Percentiles rank a stretch among this genome's conserved stretches.
These are phyloP conservation scores for Neolentinus lepideus DNA, from an alignment of 1,284 basidiomycete genomes.

Conservation along the genomic window DNA sequence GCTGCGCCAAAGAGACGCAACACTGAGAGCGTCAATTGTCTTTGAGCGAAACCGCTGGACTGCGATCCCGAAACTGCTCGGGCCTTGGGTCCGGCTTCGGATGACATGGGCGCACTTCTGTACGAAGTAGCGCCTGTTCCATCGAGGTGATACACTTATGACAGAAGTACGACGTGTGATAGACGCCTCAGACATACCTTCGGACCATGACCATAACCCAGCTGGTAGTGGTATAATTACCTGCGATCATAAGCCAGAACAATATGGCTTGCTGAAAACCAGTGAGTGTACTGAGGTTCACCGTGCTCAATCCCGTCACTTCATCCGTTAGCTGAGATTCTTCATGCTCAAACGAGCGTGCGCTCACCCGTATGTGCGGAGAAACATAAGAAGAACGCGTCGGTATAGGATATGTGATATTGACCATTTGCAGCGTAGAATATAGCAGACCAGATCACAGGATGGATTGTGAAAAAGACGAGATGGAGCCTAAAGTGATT, in stretches of 20 bases:
- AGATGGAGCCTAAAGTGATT: conserved; percentile 53
- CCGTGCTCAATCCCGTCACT: conserved; percentile 45
- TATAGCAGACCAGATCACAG: conserved; percentile 47
- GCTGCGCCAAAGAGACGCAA: background rate
- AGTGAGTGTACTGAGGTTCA: conserved; percentile 45
- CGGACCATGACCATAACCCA: conserved; percentile 52
- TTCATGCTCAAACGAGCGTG: background rate
- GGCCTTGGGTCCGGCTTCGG: conserved; percentile 4
- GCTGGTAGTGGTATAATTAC: conserved; percentile 33
- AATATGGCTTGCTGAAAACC: conserved; percentile 53
- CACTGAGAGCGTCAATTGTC: background rate
- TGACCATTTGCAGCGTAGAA: conserved; percentile 49
- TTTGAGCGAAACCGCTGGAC: background rate
- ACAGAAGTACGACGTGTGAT: background rate
- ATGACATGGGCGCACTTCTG: conserved; percentile 35
- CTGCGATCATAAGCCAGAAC: conserved; percentile 29
- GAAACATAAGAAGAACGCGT: conserved; percentile 57
- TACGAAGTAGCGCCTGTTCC: conserved; percentile 42
- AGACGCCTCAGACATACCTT: conserved; percentile 25
- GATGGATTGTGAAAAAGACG: conserved; percentile 47
- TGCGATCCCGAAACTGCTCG: background rate
- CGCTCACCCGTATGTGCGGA: conserved; percentile 44
- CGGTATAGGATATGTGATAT: conserved; percentile 42
- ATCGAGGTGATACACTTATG: too few relatives aligned
- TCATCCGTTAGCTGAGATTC: background rate